Conservation (phyloP, 2,329 filamentous ascomycete species). For the Paecilomyces dactylethromorphus region DNA sequence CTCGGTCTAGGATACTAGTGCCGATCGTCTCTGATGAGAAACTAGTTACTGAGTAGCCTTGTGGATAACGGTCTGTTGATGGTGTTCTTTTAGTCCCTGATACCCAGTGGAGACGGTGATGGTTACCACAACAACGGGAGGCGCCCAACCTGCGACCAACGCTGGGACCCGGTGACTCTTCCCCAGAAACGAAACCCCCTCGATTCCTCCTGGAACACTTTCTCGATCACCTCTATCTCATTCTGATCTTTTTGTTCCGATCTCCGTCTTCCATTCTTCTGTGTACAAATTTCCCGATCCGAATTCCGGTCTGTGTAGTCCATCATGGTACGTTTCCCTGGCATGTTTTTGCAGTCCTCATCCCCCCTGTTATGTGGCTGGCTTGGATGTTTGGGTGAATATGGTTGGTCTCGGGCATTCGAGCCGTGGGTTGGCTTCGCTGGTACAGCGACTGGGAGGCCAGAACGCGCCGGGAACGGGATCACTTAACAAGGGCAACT, state of each 20-base stretch:
- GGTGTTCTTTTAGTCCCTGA: background rate
- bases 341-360: background rate
- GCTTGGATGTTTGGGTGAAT: background rate
- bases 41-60: too few species aligned
- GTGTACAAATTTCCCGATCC: background rate
- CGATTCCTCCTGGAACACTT: background rate
- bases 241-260: background rate
- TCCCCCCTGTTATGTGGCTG: background rate
- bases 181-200: background rate
- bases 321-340: background rate
- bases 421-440: background rate
- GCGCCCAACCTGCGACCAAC: background rate
- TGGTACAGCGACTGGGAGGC: background rate
- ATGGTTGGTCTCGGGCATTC: background rate
- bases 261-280: background rate
- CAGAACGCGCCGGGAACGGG: background rate
- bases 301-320: background rate
- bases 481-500: slow-evolving; percentile 3
- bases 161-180: background rate
- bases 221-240: background rate
- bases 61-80: too few species aligned
- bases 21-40: too few species aligned
- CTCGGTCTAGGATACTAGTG: too few species aligned
- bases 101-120: background rate
- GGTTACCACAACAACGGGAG: background rate